Evolutionary conservation across 2,329 filamentous ascomycete species (phyloP), one percentile per base, ranked within the genome.

Genomic region (Aureobasidium sp.): DNA sequence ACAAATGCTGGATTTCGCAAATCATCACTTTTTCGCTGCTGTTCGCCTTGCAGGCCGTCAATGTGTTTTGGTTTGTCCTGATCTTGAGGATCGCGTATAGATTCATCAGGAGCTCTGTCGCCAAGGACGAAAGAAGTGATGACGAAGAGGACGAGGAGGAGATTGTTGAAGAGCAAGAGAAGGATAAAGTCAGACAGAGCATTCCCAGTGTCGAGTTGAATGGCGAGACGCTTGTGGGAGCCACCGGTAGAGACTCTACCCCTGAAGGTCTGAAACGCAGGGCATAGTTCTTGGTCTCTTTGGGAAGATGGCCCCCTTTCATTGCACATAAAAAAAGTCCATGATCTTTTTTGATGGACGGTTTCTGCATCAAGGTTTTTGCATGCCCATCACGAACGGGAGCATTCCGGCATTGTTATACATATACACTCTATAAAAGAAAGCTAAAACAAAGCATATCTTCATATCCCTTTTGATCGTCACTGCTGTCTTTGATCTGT

Each of bases 1-100:
- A 88, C 81, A 93, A 92, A 78, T 90, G 87, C 77, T 79, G 77
- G 70, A 75, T 92, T 64, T 80, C 83, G 31, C 87, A 90, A 71
- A 78, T 79, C 72, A 90, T 92, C 69, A 87, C 87, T 12, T 79
- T 85, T 9, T 68, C 70, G 3, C 80, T 93, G 29, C 81, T 93
- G 7, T 79, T 84, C 3, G 78, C 81, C 3, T 79, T 93, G 37
- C 89, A 93, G 74, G 83, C 85, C 1, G 80, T 93, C 59, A 93
- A 93, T 72, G 73, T 92, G 11, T 91, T 92, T 76, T 93, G 89
- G 89, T 82, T 91, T 63, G 90, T 86, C 75, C 85, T 87, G 74
- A 91, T 93, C 69, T 72, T 88, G 63, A 82, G 88, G 66, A 90
- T 92, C 66, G 87, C 87, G 51, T 89, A 86, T 69, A 82, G 88